These are phyloP conservation scores for Closterium sp. DNA, from an alignment of 139 green algal species.

Conservation along the genomic window DNA sequence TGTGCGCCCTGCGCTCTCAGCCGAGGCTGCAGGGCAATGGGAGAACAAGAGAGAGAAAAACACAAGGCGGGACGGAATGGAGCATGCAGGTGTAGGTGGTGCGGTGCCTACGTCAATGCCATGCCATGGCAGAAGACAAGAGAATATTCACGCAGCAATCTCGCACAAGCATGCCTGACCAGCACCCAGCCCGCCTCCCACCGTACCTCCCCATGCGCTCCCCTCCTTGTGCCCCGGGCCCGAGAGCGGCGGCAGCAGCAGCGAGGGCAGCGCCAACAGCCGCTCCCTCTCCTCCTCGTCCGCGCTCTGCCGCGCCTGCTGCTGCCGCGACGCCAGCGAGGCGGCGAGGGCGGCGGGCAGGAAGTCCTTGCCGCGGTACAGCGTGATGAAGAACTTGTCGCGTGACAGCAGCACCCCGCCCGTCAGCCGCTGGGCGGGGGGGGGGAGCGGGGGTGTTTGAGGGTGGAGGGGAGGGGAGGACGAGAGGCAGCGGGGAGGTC, in stretches of 20 bases:
- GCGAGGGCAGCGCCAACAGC: background rate
- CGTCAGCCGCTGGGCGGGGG: constrained; percentile 22
- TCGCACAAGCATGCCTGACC: no score
- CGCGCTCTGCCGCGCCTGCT: constrained; percentile 10
- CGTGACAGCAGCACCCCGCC: constrained; percentile 27
- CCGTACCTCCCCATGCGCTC: background rate
- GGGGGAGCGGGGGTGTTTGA: background rate
- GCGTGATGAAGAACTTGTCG: constrained; percentile 37
- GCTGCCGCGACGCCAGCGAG: background rate
- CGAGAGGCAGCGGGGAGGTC: background rate
- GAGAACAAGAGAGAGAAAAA: background rate
- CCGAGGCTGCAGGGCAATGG: background rate
- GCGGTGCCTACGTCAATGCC: no score
- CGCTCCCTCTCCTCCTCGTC: constrained; percentile 28
- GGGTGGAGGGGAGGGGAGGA: background rate
- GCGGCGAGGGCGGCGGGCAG: constrained; percentile 17
- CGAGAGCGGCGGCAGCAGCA: background rate
- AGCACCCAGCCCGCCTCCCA: no score
- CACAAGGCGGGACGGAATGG: no score
- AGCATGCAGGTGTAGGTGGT: no score
- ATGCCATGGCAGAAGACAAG: no score
- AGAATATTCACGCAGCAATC: no score
- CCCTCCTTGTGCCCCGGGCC: background rate
- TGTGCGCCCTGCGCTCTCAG: background rate
- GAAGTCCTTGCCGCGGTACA: constrained; percentile 49